Conservation (phyloP, 1,284 basidiomycete species). For the Marasmius oreades region DNA sequence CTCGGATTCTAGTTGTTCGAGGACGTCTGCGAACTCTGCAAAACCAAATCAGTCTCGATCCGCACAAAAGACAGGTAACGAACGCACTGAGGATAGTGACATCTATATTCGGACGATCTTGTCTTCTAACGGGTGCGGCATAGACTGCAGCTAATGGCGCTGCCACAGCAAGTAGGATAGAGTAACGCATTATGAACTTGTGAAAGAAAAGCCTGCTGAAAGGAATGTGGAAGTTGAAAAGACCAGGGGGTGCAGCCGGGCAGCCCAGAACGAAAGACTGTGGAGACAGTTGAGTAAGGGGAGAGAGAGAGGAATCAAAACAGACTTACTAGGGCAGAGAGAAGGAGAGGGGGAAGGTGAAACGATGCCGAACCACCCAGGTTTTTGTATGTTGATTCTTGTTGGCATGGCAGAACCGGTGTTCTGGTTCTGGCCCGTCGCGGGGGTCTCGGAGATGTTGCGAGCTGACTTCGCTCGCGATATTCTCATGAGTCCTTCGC, state of each 20-base stretch:
- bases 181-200: conserved; percentile 44
- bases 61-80: conserved; percentile 1
- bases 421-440: conserved; percentile 18
- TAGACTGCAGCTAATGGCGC: conserved; percentile 46
- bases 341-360: conserved; percentile 25
- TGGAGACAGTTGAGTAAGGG: conserved; percentile 2
- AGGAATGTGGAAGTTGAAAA: conserved; percentile 37
- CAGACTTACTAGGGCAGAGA: conserved; percentile 29
- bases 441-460: neutral
- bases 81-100: conserved; percentile 59
- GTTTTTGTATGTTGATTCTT: conserved; percentile 19
- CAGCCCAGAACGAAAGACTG: conserved; percentile 52
- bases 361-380: conserved; percentile 23
- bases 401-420: conserved; percentile 25
- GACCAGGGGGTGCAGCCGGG: conserved; percentile 66
- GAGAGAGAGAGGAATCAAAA: conserved; percentile 6
- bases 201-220: conserved; percentile 42
- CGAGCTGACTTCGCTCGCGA: neutral
- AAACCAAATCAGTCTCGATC: neutral
- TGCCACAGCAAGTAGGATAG: conserved; percentile 42
- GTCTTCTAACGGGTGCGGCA: conserved; percentile 48
- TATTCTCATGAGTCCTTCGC: too few relatives aligned
- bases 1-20: conserved; percentile 67
- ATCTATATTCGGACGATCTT: conserved; percentile 36
- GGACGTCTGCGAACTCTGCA: conserved; percentile 69